phyloP scores from a whole-genome alignment of 2,329 filamentous ascomycete species.

The Bipolaris sorokiniana region DNA sequence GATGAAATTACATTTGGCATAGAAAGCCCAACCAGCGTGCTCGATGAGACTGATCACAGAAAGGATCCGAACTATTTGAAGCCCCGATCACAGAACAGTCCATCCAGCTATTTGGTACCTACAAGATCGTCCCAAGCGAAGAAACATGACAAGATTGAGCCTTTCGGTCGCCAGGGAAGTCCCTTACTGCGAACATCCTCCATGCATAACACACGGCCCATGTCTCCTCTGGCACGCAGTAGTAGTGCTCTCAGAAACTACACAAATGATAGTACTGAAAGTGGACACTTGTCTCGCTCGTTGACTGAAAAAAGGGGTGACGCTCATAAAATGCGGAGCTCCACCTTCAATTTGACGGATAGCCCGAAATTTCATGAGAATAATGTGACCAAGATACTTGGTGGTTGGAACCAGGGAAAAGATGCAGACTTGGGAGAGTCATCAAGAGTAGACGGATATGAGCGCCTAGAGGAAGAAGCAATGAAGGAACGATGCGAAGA shows the following conservation, averaged over 20 bases:
- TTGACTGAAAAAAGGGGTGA: not conserved
- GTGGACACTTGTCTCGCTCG: not conserved
- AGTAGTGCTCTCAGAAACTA: not conserved
- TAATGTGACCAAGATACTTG: not conserved
- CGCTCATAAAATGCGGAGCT: not conserved
- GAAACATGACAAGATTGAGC: slow-evolving; percentile 12
- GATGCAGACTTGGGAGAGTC: not conserved
- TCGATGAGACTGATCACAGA: not conserved
- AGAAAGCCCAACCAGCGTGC: too few relatives aligned
- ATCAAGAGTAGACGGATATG: not conserved
- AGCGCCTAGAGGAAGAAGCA: not conserved
- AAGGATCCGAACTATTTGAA: not conserved
- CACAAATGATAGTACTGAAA: not conserved
- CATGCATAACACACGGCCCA: not conserved
- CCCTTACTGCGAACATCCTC: not conserved
- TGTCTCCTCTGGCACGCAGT: not conserved
- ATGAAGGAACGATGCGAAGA: not conserved
- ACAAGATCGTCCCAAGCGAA: slow-evolving; percentile 12
- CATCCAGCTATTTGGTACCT: slow-evolving; percentile 3
- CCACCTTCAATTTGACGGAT: not conserved
- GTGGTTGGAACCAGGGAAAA: not conserved
- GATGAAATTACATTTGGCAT: not conserved
- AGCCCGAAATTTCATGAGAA: too few relatives aligned
- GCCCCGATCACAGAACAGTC: not conserved
- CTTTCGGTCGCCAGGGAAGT: not conserved